These are phyloP conservation scores for Alternaria consortialis DNA, from an alignment of 2,329 filamentous ascomycete genomes.

Conservation along the genomic window DNA sequence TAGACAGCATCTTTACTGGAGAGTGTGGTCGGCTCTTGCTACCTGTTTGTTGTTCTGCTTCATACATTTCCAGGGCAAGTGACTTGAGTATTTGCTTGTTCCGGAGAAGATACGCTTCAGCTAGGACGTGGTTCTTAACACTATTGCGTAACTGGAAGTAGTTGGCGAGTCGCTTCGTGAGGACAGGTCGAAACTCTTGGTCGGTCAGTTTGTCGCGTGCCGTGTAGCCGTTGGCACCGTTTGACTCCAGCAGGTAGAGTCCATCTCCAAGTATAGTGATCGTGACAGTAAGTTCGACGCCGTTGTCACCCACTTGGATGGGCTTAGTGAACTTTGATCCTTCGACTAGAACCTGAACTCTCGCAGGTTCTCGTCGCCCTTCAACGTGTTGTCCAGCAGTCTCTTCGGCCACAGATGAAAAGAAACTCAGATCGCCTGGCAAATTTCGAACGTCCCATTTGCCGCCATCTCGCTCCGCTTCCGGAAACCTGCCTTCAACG, in stretches of 20 bases:
- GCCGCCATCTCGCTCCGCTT: constrained; percentile 80
- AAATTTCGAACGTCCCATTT: constrained; percentile 81
- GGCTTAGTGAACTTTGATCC: constrained; percentile 70
- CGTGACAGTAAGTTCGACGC: constrained; percentile 75
- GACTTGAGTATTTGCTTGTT: constrained; percentile 80
- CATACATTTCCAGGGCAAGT: constrained; percentile 69
- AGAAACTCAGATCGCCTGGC: constrained; percentile 62
- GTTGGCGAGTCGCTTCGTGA: constrained; percentile 77
- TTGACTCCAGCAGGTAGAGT: constrained; percentile 65
- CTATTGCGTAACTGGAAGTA: constrained; percentile 76
- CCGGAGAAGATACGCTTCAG: constrained; percentile 75
- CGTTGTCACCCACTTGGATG: constrained; percentile 56
- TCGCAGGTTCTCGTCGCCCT: constrained; percentile 72
- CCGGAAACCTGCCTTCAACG: constrained; percentile 84
- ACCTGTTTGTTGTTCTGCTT: constrained; percentile 61
- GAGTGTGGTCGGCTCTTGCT: constrained; percentile 79
- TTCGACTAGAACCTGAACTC: constrained; percentile 77
- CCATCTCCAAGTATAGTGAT: constrained; percentile 65
- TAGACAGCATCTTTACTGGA: constrained; percentile 89
- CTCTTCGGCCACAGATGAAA: constrained; percentile 77
- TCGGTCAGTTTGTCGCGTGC: constrained; percentile 77
- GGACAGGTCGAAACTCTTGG: constrained; percentile 76
- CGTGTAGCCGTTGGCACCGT: constrained; percentile 74
- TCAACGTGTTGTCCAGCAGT: constrained; percentile 68
- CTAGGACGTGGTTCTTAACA: constrained; percentile 69